A percentile compares a stretch with the other conserved stretches of the same genome.
Conservation (phyloP, 2,329 filamentous ascomycete genomes). For the Chaetomiaceae sp. region DNA sequence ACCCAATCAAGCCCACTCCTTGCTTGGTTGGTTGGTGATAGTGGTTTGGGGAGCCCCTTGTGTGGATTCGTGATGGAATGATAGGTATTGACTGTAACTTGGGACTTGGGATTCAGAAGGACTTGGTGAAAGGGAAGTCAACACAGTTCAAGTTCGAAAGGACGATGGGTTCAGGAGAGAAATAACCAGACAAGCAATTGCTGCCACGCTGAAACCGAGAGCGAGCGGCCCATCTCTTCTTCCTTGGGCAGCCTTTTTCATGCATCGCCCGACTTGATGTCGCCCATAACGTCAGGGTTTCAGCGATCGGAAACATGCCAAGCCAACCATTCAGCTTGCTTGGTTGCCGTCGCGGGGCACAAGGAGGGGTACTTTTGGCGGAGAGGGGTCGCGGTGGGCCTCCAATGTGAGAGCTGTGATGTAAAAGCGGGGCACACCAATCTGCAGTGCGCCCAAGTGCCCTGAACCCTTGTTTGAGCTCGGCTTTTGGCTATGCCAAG, state of each 20-base stretch:
- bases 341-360: slow-evolving; percentile 18
- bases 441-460: too few species aligned
- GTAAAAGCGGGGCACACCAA: neutral
- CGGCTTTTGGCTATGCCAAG: slow-evolving; percentile 7
- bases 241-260: neutral
- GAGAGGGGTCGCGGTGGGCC: slow-evolving; percentile 9
- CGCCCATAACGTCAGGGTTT: slow-evolving; percentile 12
- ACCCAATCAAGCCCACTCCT: neutral
- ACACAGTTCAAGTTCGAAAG: neutral
- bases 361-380: slow-evolving; percentile 14
- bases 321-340: slow-evolving; percentile 22
- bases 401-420: neutral
- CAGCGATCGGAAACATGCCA: slow-evolving; percentile 19
- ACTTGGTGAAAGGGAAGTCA: neutral
- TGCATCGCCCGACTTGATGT: slow-evolving; percentile 4
- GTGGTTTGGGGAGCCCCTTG: neutral
- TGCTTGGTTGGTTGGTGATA: neutral
- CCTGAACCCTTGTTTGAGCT: neutral
- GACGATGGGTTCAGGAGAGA: neutral
- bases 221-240: neutral
- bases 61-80: neutral
- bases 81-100: neutral
- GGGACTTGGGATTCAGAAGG: neutral
- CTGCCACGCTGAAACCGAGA: neutral
- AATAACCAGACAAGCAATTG: neutral